Conservation (phyloP, 306 rosid genomes). For the Medicago ruthenica region DNA sequence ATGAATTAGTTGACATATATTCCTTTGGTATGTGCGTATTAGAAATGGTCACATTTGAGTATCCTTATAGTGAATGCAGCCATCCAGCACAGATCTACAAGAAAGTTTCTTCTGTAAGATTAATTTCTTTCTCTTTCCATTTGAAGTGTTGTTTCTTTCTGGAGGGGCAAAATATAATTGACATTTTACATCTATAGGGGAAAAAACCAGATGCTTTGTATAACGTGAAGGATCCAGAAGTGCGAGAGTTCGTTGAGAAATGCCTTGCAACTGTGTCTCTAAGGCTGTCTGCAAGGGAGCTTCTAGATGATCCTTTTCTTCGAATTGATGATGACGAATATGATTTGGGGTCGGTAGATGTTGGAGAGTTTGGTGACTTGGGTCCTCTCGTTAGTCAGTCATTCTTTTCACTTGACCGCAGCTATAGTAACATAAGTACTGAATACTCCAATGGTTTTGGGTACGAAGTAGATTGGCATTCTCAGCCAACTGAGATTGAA, state of each 20-base stretch:
- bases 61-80: conserved; percentile 93
- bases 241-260: conserved; percentile 82
- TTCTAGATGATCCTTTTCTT: conserved; percentile 86
- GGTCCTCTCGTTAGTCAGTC: conserved; percentile 58
- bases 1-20: conserved; percentile 94
- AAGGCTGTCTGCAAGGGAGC: conserved; percentile 90
- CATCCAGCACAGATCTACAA: conserved; percentile 98
- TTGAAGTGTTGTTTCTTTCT: conserved; percentile 33
- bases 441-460: conserved; percentile 59
- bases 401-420: conserved; percentile 48
- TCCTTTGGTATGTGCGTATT: conserved; percentile 96
- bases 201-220: conserved; percentile 87
- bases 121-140: conserved; percentile 37
- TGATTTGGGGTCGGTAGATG: conserved; percentile 54
- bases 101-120: conserved; percentile 93
- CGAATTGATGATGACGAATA: conserved; percentile 60
- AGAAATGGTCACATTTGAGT: conserved; percentile 95
- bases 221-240: conserved; percentile 85
- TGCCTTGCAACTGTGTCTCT: conserved; percentile 80
- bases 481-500: conserved; percentile 63
- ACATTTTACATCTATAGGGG: conserved; percentile 61
- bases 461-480: conserved; percentile 64
- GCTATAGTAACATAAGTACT: conserved; percentile 54
- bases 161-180: conserved; percentile 39
- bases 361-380: conserved; percentile 48